Conservation (phyloP, 352 stramenopile species). For the Phytophthora megakarya region DNA sequence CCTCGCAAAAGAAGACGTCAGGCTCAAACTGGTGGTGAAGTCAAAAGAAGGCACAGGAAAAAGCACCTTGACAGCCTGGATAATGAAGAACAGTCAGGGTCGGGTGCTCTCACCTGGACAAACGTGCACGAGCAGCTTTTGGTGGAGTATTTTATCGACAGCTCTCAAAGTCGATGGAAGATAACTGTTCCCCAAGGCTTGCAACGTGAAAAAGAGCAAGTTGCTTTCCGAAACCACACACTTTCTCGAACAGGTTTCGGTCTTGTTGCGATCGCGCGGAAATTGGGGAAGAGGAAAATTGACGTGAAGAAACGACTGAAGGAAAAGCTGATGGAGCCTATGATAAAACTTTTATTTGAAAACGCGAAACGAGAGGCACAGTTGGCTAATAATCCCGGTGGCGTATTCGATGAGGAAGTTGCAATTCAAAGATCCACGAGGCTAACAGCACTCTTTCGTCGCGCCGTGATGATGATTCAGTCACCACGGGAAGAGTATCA, state of each 20-base stretch:
- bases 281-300: slow-evolving; percentile 69
- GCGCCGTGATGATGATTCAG: slow-evolving; percentile 82
- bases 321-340: slow-evolving; percentile 66
- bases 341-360: slow-evolving; percentile 61
- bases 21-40: slow-evolving; percentile 13
- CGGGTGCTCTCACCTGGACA: slow-evolving; percentile 52
- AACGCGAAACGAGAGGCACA: slow-evolving; percentile 60
- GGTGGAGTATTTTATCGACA: slow-evolving; percentile 73
- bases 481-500: slow-evolving; percentile 76
- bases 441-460: slow-evolving; percentile 76
- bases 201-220: slow-evolving; percentile 54
- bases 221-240: slow-evolving; percentile 69
- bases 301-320: slow-evolving; percentile 83
- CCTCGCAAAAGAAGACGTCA: slow-evolving; percentile 40
- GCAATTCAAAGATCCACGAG: slow-evolving; percentile 57
- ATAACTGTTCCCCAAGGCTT: slow-evolving; percentile 63
- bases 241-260: slow-evolving; percentile 66
- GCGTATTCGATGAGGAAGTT: slow-evolving; percentile 71
- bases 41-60: slow-evolving; percentile 26
- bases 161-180: slow-evolving; percentile 65
- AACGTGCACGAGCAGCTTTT: slow-evolving; percentile 58
- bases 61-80: slow-evolving; percentile 12
- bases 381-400: slow-evolving; percentile 44
- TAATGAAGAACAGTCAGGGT: slow-evolving; percentile 14
- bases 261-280: slow-evolving; percentile 64